These are phyloP conservation scores for Plasmodium reichenowi DNA, from an alignment of 169 alveolate species.

Conservation along the genomic window DNA sequence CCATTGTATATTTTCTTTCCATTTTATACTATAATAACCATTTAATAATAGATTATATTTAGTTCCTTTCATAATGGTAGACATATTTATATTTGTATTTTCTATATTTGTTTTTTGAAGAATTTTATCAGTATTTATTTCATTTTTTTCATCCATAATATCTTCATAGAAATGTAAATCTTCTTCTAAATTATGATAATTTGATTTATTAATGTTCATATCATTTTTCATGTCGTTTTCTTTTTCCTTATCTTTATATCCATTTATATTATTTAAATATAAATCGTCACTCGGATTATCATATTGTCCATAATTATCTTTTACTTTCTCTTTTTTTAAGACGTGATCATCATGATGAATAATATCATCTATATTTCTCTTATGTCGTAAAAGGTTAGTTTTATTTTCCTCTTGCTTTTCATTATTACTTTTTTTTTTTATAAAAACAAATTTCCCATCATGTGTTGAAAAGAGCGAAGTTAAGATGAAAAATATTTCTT, in stretches of 20 bases:
- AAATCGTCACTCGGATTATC: neutral
- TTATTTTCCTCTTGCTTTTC: slow-evolving; percentile 22
- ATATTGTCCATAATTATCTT: neutral
- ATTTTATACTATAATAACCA: slow-evolving; percentile 69
- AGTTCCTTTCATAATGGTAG: slow-evolving; percentile 70
- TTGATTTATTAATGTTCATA: neutral
- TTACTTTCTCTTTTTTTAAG: neutral
- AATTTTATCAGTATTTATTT: slow-evolving; percentile 9
- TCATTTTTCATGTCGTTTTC: neutral
- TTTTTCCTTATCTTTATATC: neutral
- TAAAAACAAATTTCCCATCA: slow-evolving; percentile 71
- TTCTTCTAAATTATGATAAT: neutral
- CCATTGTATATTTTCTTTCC: slow-evolving; percentile 60
- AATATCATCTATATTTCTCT: neutral
- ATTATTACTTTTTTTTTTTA: slow-evolving; percentile 26
- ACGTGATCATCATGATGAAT: neutral
- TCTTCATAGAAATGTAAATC: slow-evolving; percentile 14
- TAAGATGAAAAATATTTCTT: slow-evolving; percentile 60
- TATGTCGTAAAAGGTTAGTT: neutral
- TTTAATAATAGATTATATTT: slow-evolving; percentile 48
- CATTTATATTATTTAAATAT: neutral
- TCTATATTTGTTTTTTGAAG: slow-evolving; percentile 19
- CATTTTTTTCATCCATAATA: slow-evolving; percentile 13
- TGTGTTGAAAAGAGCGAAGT: slow-evolving; percentile 74
- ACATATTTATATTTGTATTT: slow-evolving; percentile 42